phyloP scores from a whole-genome alignment of 345 rosid genomes.

The Orychophragmus violaceus region DNA sequence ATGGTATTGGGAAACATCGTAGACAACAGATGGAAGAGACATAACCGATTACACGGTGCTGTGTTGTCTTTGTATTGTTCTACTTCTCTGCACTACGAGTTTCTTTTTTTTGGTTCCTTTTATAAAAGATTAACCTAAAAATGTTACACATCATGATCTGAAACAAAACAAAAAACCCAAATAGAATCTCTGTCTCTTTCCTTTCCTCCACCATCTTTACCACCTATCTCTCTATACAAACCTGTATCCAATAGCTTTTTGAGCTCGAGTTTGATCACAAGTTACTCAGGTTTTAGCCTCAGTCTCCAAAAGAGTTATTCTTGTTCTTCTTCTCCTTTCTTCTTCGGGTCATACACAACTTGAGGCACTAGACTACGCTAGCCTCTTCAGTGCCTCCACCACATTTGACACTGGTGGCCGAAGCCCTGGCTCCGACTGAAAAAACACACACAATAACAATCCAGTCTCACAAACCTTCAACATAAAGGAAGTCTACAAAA shows the following conservation, averaged over 20 bases:
- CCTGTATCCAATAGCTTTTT: conserved; percentile 26
- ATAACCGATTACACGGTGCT: no score
- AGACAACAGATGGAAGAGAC: no score
- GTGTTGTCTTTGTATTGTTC: not conserved
- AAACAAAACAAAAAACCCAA: conserved; percentile 21
- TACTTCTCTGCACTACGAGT: not conserved
- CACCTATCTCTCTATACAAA: conserved; percentile 29
- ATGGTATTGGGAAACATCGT: no score
- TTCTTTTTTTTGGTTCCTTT: not conserved
- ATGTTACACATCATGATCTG: conserved; percentile 13
- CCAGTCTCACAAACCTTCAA: conserved; percentile 9
- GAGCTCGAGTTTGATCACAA: conserved; percentile 17
- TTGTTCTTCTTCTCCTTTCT: conserved; percentile 9
- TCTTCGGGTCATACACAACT: not conserved
- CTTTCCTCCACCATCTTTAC: conserved; percentile 4
- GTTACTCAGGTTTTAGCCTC: conserved; percentile 14
- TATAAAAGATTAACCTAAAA: conserved; percentile 16
- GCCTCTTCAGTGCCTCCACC: conserved; percentile 68
- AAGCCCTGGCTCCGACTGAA: conserved; percentile 68
- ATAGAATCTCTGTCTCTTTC: not conserved
- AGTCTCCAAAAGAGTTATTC: conserved; percentile 16
- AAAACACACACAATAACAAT: not conserved
- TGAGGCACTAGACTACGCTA: conserved; percentile 38
- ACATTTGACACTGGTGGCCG: conserved; percentile 87
- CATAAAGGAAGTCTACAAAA: not conserved